Evolutionary conservation across 2,329 filamentous ascomycete species (phyloP), one percentile per base, ranked within the genome.

Genomic region (Microdochium bolleyi): DNA sequence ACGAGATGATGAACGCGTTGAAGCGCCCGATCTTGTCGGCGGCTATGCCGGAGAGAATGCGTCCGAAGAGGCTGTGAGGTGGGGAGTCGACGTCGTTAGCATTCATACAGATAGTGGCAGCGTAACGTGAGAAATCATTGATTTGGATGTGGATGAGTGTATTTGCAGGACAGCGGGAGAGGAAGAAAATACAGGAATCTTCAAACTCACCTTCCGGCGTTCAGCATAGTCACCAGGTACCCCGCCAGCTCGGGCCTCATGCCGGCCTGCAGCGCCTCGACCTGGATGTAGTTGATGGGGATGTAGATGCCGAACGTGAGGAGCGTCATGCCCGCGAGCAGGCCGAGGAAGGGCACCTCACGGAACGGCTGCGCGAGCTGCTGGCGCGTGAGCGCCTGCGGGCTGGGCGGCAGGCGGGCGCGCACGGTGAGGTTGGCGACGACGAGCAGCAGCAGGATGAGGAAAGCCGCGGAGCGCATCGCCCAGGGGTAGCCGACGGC

Each of bases 161-260:
- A n/a, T n/a, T n/a, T n/a, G n/a, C n/a, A n/a, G n/a, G n/a, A n/a
- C n/a, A n/a, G n/a, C n/a, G n/a, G n/a, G n/a, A n/a, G n/a, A n/a
- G n/a, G n/a, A n/a, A n/a, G n/a, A n/a, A n/a, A n/a, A n/a, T n/a
- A n/a, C n/a, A n/a, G n/a, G n/a, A n/a, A n/a, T n/a, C n/a, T n/a
- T n/a, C 1, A 54, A 10, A 53, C 53, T 3, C 51, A 54, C 49
- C 53, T 53, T 16, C 61, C 68, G 0, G 68, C 67, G 54, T 73
- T 73, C 49, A 73, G 61, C 2, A 72, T 71, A 2, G 70, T 59
- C 2, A 72, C 52, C 4, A 73, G 57, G 50, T 70, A 72, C 25
- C 67, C 59, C 3, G 58, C 63, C 3, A 71, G 48, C 5, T 61
- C 55, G 0, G 57, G 53, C 16, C 58, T 49, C 53, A 71, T 61